Base-by-base conservation (phyloP, 495 filamentous ascomycete genomes). In the Neurospora sp. region DNA sequence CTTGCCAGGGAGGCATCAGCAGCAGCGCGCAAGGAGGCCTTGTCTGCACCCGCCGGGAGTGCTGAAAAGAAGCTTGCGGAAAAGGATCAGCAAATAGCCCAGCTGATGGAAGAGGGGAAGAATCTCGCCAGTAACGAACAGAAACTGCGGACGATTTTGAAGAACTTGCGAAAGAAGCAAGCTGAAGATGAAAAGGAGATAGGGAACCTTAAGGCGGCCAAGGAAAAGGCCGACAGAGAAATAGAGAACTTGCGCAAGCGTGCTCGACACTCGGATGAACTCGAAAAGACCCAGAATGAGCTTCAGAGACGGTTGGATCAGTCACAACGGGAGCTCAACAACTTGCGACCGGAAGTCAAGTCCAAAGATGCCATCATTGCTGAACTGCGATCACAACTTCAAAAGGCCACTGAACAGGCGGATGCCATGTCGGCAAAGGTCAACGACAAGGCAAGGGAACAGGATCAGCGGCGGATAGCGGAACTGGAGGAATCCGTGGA, bases 51-150 rank as follows among this genome's bases (percentile, higher is more conserved):
- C 9, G 78, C 88, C 0, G 90, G 91, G 3, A 92, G 88, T 74
- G 40, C 83, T 6, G 92, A 97, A 70, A 92, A 90, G 79, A 93
- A 92, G 76, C 81, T 97, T 9, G 90, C 92, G 9, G 94, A 96
- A 78, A 95, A 94, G 73, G 93, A 98, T 74, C 93, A 95, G 75
- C 91, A 93, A 75, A 96, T 98, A 72, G 92, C 93, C 6, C 84
- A 94, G 53, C 83, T 99, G 16, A 91, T 99, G 81, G 91, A 96
- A 77, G 96, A 99, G 82, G 96, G 96, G 0, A 93, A 97, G 78
- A 94, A 92, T 73, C 86, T 98, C 12, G 92, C 91, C 4, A 92
- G 91, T 76, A 91, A 89, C 18, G 96, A 98, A 76, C 86, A 98
- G 76, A 91, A 92, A 75, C 90, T 96, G 74, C 85, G 94, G 48